A percentile compares a stretch with the other conserved stretches of the same genome.
Conservation (phyloP, 805 yeast genomes). For the Barnettozyma botsteinii region DNA sequence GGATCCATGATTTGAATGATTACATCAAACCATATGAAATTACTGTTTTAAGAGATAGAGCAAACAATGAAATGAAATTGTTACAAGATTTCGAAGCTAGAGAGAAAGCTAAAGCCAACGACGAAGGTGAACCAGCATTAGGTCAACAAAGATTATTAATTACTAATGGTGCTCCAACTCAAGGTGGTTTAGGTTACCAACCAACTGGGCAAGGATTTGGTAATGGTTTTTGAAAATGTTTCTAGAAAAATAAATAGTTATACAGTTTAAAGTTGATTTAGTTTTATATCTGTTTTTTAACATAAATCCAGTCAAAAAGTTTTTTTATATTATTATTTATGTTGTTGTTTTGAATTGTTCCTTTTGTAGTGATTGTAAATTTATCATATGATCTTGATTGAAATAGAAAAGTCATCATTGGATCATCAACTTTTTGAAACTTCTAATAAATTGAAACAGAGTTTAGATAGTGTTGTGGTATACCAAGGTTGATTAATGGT, state of each 20-base stretch:
- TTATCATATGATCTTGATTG: too few species aligned
- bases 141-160: slow-evolving; percentile 72
- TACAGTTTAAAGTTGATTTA: neutral
- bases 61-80: slow-evolving; percentile 56
- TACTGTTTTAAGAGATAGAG: slow-evolving; percentile 76
- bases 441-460: too few species aligned
- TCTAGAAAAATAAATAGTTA: neutral
- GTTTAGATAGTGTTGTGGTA: too few species aligned
- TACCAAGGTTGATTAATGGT: too few species aligned
- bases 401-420: too few species aligned
- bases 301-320: neutral
- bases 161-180: slow-evolving; percentile 60
- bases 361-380: neutral
- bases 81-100: slow-evolving; percentile 67
- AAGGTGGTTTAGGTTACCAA: slow-evolving; percentile 54
- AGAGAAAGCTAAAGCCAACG: slow-evolving; percentile 52
- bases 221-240: slow-evolving; percentile 32
- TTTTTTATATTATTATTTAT: neutral
- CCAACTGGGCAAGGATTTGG: slow-evolving; percentile 72
- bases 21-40: slow-evolving; percentile 90
- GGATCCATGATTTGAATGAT: slow-evolving; percentile 83
- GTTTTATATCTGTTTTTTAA: neutral
- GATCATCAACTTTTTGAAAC: too few species aligned
- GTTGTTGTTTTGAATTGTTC: neutral
- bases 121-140: slow-evolving; percentile 38